These are phyloP conservation scores for Macadamia tetraphylla DNA, from an alignment of 164 flowering plant species.

Conservation along the genomic window DNA sequence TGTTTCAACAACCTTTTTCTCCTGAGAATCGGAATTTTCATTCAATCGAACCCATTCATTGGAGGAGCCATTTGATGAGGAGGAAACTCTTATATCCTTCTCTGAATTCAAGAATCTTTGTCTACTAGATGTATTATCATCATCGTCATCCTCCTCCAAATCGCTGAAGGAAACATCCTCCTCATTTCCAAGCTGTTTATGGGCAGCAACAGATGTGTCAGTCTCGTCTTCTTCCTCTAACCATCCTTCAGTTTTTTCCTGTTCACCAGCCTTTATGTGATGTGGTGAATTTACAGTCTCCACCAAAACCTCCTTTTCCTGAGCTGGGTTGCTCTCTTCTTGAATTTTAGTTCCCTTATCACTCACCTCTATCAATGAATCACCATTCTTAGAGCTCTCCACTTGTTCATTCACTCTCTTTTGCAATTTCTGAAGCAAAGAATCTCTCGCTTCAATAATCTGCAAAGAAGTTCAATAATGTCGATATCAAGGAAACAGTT, in stretches of 20 bases:
- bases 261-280: conserved; percentile 17
- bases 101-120: conserved; percentile 8
- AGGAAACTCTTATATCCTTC: conserved; percentile 13
- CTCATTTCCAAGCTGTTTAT: conserved; percentile 24
- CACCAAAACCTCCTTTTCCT: conserved; percentile 16
- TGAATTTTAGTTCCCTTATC: conserved; percentile 9
- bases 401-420: conserved; percentile 14
- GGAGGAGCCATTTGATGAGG: conserved; percentile 34
- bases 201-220: conserved; percentile 15
- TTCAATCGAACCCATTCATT: conserved; percentile 49
- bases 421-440: conserved; percentile 38
- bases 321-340: conserved; percentile 12
- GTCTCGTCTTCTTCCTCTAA: conserved; percentile 23
- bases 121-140: conserved; percentile 26
- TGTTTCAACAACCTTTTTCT: conserved; percentile 19
- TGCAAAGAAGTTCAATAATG: conserved; percentile 15
- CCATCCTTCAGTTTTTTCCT: conserved; percentile 19
- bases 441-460: conserved; percentile 47
- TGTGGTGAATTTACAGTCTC: conserved; percentile 15
- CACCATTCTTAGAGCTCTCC: conserved; percentile 8
- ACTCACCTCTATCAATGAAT: conserved; percentile 13
- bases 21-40: conserved; percentile 20
- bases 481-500: not conserved
- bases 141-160: conserved; percentile 41
- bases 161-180: conserved; percentile 66